phyloP scores from a whole-genome alignment of 2,329 filamentous ascomycete species.

The Ceratocystis variospora region DNA sequence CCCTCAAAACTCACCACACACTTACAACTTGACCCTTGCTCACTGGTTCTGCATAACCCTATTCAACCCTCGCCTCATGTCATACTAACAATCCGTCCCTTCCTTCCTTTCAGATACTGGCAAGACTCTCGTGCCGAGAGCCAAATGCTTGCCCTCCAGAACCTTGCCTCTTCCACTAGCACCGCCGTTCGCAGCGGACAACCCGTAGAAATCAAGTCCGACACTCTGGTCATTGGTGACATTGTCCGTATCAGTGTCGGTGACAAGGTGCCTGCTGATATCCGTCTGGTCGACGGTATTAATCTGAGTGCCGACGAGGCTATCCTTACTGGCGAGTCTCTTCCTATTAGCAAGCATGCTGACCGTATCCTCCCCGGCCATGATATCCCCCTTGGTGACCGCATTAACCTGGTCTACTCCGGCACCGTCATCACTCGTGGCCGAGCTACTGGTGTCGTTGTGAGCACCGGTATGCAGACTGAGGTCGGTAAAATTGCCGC shows the following conservation, averaged over 20 bases:
- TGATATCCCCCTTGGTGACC: slow-evolving; percentile 51
- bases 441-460: slow-evolving; percentile 53
- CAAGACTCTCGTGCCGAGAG: slow-evolving; percentile 50
- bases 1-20: neutral
- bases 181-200: slow-evolving; percentile 43
- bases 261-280: slow-evolving; percentile 56
- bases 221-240: slow-evolving; percentile 51
- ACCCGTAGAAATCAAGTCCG: slow-evolving; percentile 39
- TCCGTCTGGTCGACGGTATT: slow-evolving; percentile 50
- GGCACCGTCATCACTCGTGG: slow-evolving; percentile 60
- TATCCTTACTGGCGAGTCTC: slow-evolving; percentile 58
- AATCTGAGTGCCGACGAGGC: slow-evolving; percentile 67
- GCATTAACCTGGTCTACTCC: slow-evolving; percentile 57
- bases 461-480: slow-evolving; percentile 58
- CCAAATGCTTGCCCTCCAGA: slow-evolving; percentile 47
- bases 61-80: slow-evolving; percentile 6
- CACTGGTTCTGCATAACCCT: neutral
- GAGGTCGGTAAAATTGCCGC: slow-evolving; percentile 65
- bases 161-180: slow-evolving; percentile 44
- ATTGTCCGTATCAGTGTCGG: slow-evolving; percentile 49
- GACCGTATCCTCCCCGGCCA: slow-evolving; percentile 38
- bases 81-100: neutral
- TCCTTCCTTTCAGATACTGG: slow-evolving; percentile 16
- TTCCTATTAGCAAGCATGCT: slow-evolving; percentile 54
- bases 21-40: neutral